phyloP scores from a whole-genome alignment of 129 eudicot genomes.

The Flaveria robusta region DNA sequence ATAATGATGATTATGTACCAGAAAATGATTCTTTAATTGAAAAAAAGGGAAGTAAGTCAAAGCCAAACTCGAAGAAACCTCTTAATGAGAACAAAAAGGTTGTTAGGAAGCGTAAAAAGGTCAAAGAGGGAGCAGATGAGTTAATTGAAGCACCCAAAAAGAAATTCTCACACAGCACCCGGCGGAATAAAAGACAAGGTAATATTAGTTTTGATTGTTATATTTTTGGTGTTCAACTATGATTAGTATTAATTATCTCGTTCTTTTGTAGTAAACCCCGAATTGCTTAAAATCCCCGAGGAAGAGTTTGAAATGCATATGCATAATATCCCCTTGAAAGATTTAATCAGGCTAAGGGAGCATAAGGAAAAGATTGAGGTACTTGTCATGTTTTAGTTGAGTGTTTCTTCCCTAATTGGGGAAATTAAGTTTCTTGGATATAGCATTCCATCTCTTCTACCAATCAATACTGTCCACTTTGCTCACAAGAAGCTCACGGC shows the following conservation, averaged over 20 bases:
- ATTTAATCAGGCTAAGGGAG: slow-evolving; percentile 69
- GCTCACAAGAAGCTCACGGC: background rate
- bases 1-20: slow-evolving; percentile 38
- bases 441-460: background rate
- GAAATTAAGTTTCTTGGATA: background rate
- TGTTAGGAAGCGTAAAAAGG: slow-evolving; percentile 61
- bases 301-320: slow-evolving; percentile 63
- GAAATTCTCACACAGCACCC: slow-evolving; percentile 75
- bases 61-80: slow-evolving; percentile 29
- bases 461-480: background rate
- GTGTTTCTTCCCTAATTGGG: background rate
- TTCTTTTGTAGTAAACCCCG: slow-evolving; percentile 52
- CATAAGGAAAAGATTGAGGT: slow-evolving; percentile 68
- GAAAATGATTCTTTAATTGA: slow-evolving; percentile 47
- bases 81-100: slow-evolving; percentile 57
- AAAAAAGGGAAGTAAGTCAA: slow-evolving; percentile 37
- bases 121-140: slow-evolving; percentile 42
- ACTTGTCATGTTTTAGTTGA: slow-evolving; percentile 6
- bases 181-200: slow-evolving; percentile 74
- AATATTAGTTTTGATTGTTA: slow-evolving; percentile 22
- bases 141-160: slow-evolving; percentile 42
- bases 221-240: background rate
- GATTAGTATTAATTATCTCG: slow-evolving; percentile 18
- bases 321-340: slow-evolving; percentile 52
- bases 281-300: slow-evolving; percentile 67